Conservation (phyloP, 768 basidiomycete genomes). For the Russula foetens region DNA sequence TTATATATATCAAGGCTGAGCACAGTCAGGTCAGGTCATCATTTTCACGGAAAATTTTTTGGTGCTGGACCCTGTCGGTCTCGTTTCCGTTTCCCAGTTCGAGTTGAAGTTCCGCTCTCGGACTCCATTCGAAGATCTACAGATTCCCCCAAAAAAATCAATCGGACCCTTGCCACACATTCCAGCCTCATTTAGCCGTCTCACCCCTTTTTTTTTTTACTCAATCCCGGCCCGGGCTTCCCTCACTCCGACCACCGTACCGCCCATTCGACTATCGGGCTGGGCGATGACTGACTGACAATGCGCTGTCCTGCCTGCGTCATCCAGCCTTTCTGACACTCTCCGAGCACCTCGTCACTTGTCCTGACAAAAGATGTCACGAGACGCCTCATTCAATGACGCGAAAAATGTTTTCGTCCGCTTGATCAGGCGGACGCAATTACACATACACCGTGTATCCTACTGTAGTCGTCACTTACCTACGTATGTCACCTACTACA, state of each 20-base stretch:
- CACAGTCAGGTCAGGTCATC: slow-evolving; percentile 12
- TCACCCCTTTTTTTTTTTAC: neutral
- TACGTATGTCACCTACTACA: neutral
- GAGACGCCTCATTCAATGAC: too few species aligned
- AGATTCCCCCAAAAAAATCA: neutral
- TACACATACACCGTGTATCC: slow-evolving; percentile 5
- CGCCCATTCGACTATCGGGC: too few species aligned
- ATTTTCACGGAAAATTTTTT: neutral
- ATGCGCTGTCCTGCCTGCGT: too few species aligned
- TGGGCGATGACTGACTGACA: too few species aligned
- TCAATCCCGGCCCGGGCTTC: slow-evolving; percentile 4
- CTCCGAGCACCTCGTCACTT: too few species aligned
- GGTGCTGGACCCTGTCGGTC: neutral
- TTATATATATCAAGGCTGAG: slow-evolving; percentile 1
- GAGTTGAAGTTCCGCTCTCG: neutral
- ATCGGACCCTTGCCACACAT: slow-evolving; percentile 7
- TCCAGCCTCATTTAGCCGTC: too few species aligned
- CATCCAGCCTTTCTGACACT: too few species aligned
- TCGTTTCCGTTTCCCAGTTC: neutral
- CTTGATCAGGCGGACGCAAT: neutral
- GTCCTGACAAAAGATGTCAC: too few species aligned
- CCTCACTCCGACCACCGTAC: neutral
- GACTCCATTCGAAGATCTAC: neutral
- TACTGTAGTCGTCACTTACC: neutral
- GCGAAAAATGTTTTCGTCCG: too few species aligned